phyloP scores from a whole-genome alignment of 2,329 filamentous ascomycete species.

The Neofusicoccum ribis region DNA sequence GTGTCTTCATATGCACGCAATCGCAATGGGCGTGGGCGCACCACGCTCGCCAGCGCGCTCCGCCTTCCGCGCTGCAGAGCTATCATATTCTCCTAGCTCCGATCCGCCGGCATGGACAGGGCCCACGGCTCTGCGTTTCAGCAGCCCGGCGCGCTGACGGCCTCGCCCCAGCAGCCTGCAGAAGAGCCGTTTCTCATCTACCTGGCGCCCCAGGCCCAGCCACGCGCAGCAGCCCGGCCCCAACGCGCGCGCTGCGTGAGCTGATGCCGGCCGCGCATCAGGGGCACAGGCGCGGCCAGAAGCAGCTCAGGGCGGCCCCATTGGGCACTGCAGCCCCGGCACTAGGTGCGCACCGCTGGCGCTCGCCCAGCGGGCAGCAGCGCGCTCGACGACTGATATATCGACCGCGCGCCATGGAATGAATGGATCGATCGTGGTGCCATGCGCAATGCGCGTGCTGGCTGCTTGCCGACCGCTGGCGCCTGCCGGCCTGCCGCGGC shows the following conservation, averaged over 20 bases:
- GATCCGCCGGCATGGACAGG: not conserved
- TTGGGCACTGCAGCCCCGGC: slow-evolving; percentile 13
- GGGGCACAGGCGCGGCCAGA: slow-evolving; percentile 15
- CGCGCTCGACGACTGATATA: not conserved
- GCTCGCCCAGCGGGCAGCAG: not conserved
- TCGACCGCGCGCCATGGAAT: slow-evolving; percentile 3
- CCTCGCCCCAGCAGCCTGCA: not conserved
- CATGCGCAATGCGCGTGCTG: not conserved
- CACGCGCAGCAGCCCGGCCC: slow-evolving; percentile 12
- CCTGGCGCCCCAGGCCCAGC: slow-evolving; percentile 8
- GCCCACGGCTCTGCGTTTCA: slow-evolving; percentile 2
- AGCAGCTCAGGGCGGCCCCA: not conserved
- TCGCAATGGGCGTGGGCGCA: not conserved
- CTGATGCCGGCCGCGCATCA: slow-evolving; percentile 14
- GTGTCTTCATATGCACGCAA: slow-evolving; percentile 7
- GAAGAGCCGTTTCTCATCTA: slow-evolving; percentile 14
- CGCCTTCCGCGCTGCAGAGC: not conserved
- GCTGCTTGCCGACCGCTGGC: not conserved
- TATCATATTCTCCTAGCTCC: slow-evolving; percentile 1
- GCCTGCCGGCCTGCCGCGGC: not conserved
- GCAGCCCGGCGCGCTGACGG: not conserved
- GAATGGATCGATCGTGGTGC: slow-evolving; percentile 9
- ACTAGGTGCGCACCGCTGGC: not conserved
- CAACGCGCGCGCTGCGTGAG: not conserved
- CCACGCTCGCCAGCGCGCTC: not conserved